Percentiles rank a stretch among this genome's conserved stretches.
Conservation (phyloP, 2,329 filamentous ascomycete genomes). For the Nemania bipapillata region DNA sequence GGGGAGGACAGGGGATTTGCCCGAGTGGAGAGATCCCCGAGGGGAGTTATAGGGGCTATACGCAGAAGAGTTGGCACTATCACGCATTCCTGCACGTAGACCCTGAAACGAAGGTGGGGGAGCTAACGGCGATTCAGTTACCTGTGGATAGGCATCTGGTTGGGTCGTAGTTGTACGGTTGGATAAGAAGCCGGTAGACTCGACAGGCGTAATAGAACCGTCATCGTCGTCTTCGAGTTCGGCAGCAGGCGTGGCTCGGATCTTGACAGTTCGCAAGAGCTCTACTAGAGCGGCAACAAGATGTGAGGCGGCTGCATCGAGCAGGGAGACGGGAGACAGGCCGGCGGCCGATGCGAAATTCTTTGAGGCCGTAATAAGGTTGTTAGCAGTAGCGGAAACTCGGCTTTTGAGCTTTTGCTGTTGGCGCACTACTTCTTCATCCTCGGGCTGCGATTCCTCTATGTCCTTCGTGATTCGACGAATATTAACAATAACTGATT, state of each 20-base stretch:
- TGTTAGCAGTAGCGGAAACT: constrained; percentile 93
- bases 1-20: constrained; percentile 42
- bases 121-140: constrained; percentile 57
- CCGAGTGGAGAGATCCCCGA: constrained; percentile 64
- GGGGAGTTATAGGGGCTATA: constrained; percentile 80
- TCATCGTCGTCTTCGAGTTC: constrained; percentile 85
- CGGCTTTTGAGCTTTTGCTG: constrained; percentile 78
- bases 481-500: constrained; percentile 82
- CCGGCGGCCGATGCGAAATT: constrained; percentile 86
- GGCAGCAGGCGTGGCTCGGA: constrained; percentile 76
- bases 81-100: constrained; percentile 61
- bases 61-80: constrained; percentile 75
- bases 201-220: constrained; percentile 70
- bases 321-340: constrained; percentile 88
- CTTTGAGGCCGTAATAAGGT: constrained; percentile 92
- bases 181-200: constrained; percentile 75
- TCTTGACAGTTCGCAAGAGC: constrained; percentile 83
- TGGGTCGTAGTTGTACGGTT: constrained; percentile 59
- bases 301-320: constrained; percentile 93
- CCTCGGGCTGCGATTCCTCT: constrained; percentile 65
- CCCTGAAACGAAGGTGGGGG: constrained; percentile 69
- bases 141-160: constrained; percentile 51
- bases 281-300: constrained; percentile 87
- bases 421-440: constrained; percentile 66
- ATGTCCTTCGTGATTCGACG: constrained; percentile 87